Base-by-base conservation (phyloP, 2,329 filamentous ascomycete genomes). In the Rachicladosporium sp. region DNA sequence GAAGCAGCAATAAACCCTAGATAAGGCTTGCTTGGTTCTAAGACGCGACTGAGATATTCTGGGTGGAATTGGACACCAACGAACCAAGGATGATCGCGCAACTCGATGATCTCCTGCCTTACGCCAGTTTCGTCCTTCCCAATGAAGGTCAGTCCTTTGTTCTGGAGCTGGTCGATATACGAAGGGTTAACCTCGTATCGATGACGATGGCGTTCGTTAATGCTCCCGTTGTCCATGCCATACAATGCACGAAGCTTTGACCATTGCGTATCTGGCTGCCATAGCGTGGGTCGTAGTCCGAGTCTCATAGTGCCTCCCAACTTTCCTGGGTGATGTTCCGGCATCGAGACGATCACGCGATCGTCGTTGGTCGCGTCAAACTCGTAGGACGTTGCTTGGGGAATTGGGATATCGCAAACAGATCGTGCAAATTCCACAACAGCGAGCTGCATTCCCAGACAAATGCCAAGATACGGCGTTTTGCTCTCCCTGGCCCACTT, bases 391-490 rank as follows among this genome's bases (percentile, higher is more conserved):
- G 67, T 69, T 1, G 74, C 75, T 33, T 67, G 62, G 4, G 63
- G 60, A 27, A 65, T 52, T 10, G 51, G 51, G 46, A 87, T 70
- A 23, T 74, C 74, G 62, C 78, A 82, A 1, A 89, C 67, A 48
- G 85, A 78, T 32, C 87, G 78, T 2, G 87, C 86, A 51, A 78
- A 85, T 61, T 96, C 88, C 50, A 95, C 82, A 35, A 94, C 86
- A 12, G 89, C 87, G 35, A 94, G 74, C 60, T 96, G 91, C 79
- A 94, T 86, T 42, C 87, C 87, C 13, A 95, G 69, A 58, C 89
- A 95, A 46, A 96, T 82, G 43, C 91, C 91, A 1, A 96, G 71
- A 64, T 82, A 95, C 1, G 87, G 87, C 3, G 75, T 75, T 46
- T 81, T 79, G 52, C 86, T 79, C 49, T 82, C 80, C 41, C 91